These are phyloP conservation scores for Gastrolobium bilobum DNA, from an alignment of 306 rosid species.

Conservation along the genomic window DNA sequence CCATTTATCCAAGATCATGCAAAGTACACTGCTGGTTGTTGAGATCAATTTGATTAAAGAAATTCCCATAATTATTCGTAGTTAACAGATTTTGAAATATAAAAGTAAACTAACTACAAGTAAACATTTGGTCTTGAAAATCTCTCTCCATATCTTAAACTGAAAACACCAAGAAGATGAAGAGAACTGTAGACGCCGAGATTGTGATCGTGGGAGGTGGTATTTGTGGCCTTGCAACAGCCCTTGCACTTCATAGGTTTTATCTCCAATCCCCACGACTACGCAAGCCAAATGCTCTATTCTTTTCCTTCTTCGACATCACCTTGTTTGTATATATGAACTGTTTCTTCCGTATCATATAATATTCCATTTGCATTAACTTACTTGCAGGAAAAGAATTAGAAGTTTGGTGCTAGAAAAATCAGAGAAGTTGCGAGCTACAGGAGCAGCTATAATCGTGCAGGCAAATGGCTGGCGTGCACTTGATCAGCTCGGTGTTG, in stretches of 20 bases:
- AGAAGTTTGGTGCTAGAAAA: conserved; percentile 64
- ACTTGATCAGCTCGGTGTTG: conserved; percentile 69
- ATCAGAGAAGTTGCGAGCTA: conserved; percentile 55
- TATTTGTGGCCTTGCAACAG: conserved; percentile 76
- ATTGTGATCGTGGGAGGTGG: conserved; percentile 75
- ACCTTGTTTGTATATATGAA: neutral
- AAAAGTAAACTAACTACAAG: conserved; percentile 5
- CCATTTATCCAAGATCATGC: conserved; percentile 40
- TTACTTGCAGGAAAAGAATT: conserved; percentile 54
- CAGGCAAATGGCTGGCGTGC: conserved; percentile 71
- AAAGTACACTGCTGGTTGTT: conserved; percentile 37
- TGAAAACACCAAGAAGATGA: conserved; percentile 44
- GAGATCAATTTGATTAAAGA: conserved; percentile 18
- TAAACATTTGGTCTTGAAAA: neutral
- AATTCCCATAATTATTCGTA: neutral
- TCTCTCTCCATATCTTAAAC: neutral
- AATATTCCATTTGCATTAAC: neutral
- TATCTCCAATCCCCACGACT: neutral
- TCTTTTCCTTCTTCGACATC: neutral
- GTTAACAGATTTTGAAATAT: neutral
- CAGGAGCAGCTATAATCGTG: conserved; percentile 58
- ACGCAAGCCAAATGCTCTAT: neutral
- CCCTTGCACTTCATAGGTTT: conserved; percentile 76
- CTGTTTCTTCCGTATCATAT: neutral
- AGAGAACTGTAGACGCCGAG: conserved; percentile 43